These are phyloP conservation scores for Phytophthora quininea DNA, from an alignment of 352 stramenopile species.

Conservation along the genomic window DNA sequence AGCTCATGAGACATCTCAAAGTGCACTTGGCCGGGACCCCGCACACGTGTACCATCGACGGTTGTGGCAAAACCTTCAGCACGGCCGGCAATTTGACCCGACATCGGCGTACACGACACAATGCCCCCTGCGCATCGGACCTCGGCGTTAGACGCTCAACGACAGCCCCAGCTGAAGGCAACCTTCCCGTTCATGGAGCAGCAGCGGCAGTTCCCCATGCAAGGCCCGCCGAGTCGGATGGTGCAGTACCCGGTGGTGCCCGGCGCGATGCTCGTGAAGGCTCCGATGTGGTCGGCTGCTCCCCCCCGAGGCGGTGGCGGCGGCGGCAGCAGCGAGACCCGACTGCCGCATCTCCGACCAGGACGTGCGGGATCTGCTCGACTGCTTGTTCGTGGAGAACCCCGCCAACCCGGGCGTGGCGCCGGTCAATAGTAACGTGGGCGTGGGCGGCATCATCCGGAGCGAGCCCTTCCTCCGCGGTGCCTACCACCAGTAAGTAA, in stretches of 20 bases:
- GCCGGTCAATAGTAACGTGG: conserved; percentile 19
- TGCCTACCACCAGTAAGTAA: conserved; percentile 32
- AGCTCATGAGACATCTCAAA: conserved; percentile 57
- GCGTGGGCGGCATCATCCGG: conserved; percentile 33
- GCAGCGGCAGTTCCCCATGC: conserved; percentile 24
- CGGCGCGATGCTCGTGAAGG: conserved; percentile 32
- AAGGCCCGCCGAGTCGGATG: conserved; percentile 16
- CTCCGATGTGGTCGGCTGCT: conserved; percentile 23
- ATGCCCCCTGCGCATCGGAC: conserved; percentile 11
- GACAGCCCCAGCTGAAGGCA: conserved; percentile 27
- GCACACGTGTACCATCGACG: conserved; percentile 55
- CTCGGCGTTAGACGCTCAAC: conserved; percentile 4
- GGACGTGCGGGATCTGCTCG: conserved; percentile 45
- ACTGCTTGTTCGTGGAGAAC: conserved; percentile 47
- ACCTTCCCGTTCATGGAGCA: conserved; percentile 24
- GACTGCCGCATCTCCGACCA: conserved; percentile 43
- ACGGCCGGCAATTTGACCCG: conserved; percentile 63
- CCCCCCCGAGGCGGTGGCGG: background rate
- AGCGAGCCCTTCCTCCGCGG: conserved; percentile 35
- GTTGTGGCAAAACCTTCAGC: conserved; percentile 64
- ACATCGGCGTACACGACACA: conserved; percentile 60
- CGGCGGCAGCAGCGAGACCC: conserved; percentile 13
- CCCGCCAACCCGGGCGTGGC: conserved; percentile 24
- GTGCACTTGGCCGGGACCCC: conserved; percentile 54
- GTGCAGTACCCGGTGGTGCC: conserved; percentile 30